Evolutionary conservation across 1,284 basidiomycete species (phyloP).

Genomic region (Ustilago esculenta): DNA sequence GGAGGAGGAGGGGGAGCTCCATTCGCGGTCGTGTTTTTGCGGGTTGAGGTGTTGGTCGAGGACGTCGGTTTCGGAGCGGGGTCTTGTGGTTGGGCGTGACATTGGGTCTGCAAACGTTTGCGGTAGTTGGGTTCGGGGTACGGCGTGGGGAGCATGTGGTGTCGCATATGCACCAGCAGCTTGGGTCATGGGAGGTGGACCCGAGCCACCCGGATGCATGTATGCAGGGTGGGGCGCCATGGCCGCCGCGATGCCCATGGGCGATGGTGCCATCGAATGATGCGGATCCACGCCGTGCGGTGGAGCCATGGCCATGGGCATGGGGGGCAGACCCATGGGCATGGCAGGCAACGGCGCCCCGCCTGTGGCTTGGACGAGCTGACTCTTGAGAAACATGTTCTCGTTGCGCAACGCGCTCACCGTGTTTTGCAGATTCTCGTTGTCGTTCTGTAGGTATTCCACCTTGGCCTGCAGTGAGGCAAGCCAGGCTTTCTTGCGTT

Average conservation of each 20-base stretch:
- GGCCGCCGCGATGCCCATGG: constrained; percentile 27
- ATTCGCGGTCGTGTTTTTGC: constrained; percentile 31
- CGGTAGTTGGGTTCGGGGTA: constrained; percentile 21
- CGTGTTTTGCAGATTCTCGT: constrained; percentile 81
- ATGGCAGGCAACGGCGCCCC: constrained; percentile 28
- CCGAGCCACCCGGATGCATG: constrained; percentile 39
- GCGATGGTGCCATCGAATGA: constrained; percentile 21
- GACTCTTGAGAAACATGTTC: constrained; percentile 67
- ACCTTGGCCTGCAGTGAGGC: constrained; percentile 90
- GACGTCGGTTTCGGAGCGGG: constrained; percentile 27
- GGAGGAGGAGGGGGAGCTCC: constrained; percentile 17
- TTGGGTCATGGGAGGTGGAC: constrained; percentile 18
- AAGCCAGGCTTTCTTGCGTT: constrained; percentile 98
- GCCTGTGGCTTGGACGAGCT: constrained; percentile 54
- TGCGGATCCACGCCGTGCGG: constrained; percentile 30
- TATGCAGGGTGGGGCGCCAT: constrained; percentile 50
- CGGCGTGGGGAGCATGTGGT: constrained; percentile 20
- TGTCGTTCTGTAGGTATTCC: constrained; percentile 87
- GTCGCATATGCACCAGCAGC: constrained; percentile 28
- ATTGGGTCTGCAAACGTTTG: constrained; percentile 10
- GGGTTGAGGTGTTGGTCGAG: constrained; percentile 1
- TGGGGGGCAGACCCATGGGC: constrained; percentile 26
- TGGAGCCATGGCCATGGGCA: constrained; percentile 31
- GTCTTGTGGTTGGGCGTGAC: constrained; percentile 8
- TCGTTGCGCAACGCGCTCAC: constrained; percentile 71